These are phyloP conservation scores for Castanopsis chinensis DNA, from an alignment of 306 rosid genomes.

Conservation along the genomic window DNA sequence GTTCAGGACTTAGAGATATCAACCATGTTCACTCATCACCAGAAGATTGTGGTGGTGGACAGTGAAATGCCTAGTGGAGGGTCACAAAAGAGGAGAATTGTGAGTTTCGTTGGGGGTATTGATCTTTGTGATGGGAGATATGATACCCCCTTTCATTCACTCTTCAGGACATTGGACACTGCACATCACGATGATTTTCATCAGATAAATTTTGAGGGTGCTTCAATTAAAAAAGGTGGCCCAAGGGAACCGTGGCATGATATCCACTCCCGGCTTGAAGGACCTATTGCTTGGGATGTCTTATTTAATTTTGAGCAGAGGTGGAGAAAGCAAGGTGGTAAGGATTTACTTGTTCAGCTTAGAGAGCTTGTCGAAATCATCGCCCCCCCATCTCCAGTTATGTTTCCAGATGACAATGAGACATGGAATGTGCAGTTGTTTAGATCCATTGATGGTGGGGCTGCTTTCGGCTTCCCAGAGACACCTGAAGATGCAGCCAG, in stretches of 20 bases:
- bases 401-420: constrained; percentile 56
- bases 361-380: constrained; percentile 58
- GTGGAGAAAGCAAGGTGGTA: constrained; percentile 78
- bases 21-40: constrained; percentile 84
- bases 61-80: constrained; percentile 46
- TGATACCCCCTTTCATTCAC: constrained; percentile 66
- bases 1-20: constrained; percentile 63
- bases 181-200: constrained; percentile 75
- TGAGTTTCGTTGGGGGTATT: constrained; percentile 75
- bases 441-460: constrained; percentile 77
- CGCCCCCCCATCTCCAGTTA: constrained; percentile 66
- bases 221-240: constrained; percentile 63
- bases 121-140: constrained; percentile 82
- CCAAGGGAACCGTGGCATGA: constrained; percentile 86
- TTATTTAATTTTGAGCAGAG: constrained; percentile 73
- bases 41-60: constrained; percentile 76
- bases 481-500: constrained; percentile 73
- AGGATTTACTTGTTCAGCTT: constrained; percentile 50
- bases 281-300: constrained; percentile 80
- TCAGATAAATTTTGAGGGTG: constrained; percentile 61
- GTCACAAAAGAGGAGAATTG: constrained; percentile 52
- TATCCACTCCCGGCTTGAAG: constrained; percentile 74
- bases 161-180: constrained; percentile 68
- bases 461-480: constrained; percentile 77
- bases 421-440: constrained; percentile 76